A percentile compares a stretch with the other conserved stretches of the same genome.
Evolutionary conservation across 1,139 yeast species (phyloP).

Genomic region (Yamadazyma kanchanaburiensis): DNA sequence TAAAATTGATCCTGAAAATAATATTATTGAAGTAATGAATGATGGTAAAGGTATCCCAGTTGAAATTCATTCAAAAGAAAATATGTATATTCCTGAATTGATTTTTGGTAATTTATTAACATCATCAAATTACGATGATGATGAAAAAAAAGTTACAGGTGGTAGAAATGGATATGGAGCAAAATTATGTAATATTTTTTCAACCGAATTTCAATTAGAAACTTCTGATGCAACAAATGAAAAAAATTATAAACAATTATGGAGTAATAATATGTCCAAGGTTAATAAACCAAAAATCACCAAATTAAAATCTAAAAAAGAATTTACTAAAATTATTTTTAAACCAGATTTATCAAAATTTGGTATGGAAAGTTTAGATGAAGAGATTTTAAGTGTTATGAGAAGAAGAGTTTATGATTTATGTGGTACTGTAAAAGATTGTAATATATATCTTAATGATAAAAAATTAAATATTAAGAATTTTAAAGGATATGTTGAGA

Average conservation of each 20-base stretch:
- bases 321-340: slow-evolving; percentile 85
- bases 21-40: slow-evolving; percentile 76
- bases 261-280: slow-evolving; percentile 84
- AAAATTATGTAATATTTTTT: slow-evolving; percentile 83
- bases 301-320: slow-evolving; percentile 56
- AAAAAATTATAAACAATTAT: slow-evolving; percentile 69
- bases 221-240: slow-evolving; percentile 76
- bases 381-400: slow-evolving; percentile 77
- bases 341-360: slow-evolving; percentile 85
- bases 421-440: slow-evolving; percentile 90
- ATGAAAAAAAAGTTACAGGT: slow-evolving; percentile 94
- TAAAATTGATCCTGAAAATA: slow-evolving; percentile 69
- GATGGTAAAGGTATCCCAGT: slow-evolving; percentile 97
- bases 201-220: slow-evolving; percentile 82
- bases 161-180: slow-evolving; percentile 99
- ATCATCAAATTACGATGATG: slow-evolving; percentile 93
- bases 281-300: slow-evolving; percentile 76
- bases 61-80: slow-evolving; percentile 88
- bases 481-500: slow-evolving; percentile 85
- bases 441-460: slow-evolving; percentile 78
- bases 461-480: slow-evolving; percentile 63
- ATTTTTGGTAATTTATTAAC: slow-evolving; percentile 94
- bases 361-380: slow-evolving; percentile 78
- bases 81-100: slow-evolving; percentile 91
- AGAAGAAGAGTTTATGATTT: slow-evolving; percentile 93